Conservation (phyloP, 1,139 yeast species). For the Blastobotrys illinoisensis region DNA sequence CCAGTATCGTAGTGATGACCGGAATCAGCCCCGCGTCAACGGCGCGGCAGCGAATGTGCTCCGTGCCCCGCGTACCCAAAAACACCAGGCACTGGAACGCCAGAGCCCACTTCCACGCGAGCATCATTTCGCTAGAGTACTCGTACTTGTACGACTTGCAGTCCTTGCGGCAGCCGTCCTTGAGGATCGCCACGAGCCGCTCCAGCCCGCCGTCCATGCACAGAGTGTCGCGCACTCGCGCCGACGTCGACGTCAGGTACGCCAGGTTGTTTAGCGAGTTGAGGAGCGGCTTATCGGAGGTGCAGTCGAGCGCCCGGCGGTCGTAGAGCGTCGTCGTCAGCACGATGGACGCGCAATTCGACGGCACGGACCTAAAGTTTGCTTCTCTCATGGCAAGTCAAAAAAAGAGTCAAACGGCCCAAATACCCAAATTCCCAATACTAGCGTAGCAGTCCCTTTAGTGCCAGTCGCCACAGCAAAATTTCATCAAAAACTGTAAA, state of each 20-base stretch:
- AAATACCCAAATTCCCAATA: no score
- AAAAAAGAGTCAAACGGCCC: no score
- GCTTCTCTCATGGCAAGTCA: conserved; percentile 69
- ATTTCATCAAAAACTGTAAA: neutral
- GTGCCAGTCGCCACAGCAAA: neutral
- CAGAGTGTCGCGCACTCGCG: conserved; percentile 84
- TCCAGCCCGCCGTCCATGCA: conserved; percentile 90
- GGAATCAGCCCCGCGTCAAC: conserved; percentile 92
- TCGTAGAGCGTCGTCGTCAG: conserved; percentile 87
- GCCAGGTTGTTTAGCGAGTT: conserved; percentile 88
- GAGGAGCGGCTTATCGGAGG: conserved; percentile 84
- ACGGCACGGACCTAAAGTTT: conserved; percentile 69
- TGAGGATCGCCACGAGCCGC: conserved; percentile 75
- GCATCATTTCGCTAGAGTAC: conserved; percentile 33
- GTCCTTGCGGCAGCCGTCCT: conserved; percentile 39
- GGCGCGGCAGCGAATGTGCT: conserved; percentile 73
- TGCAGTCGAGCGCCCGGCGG: conserved; percentile 85
- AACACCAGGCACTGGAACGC: conserved; percentile 89
- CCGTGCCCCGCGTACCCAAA: conserved; percentile 90
- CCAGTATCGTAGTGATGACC: conserved; percentile 83
- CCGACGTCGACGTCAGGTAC: conserved; percentile 76
- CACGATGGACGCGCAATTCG: conserved; percentile 84
- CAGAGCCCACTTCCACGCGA: conserved; percentile 96
- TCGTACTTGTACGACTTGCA: conserved; percentile 8
- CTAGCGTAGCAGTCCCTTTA: no score